Conservation (phyloP, 306 rosid genomes). For the Corylus avellana region DNA sequence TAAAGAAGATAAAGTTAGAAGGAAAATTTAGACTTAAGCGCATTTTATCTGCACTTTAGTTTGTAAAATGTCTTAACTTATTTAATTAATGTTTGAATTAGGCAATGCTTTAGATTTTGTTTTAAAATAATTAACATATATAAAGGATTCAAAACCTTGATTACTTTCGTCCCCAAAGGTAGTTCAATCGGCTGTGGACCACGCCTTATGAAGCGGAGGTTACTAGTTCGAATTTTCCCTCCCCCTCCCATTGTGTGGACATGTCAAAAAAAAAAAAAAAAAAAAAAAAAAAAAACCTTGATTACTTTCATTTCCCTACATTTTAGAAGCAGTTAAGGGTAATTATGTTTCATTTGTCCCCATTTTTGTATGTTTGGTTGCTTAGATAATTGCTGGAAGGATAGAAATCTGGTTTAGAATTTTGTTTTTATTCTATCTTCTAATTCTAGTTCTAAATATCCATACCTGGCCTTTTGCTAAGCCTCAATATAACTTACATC, state of each 20-base stretch:
- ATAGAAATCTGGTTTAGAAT: background rate
- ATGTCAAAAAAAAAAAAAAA: too few relatives aligned
- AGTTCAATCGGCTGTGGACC: too few relatives aligned
- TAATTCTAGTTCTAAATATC: background rate
- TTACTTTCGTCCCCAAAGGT: too few relatives aligned
- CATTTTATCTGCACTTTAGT: background rate
- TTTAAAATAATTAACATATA: background rate
- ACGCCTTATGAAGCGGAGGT: too few relatives aligned
- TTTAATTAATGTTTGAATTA: background rate
- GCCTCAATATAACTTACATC: background rate
- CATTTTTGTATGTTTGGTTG: background rate
- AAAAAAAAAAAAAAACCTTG: too few relatives aligned
- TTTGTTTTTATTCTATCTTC: background rate
- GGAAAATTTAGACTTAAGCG: background rate
- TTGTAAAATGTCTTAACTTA: background rate
- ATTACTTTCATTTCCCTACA: background rate
- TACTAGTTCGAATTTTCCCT: too few relatives aligned
- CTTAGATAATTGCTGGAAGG: background rate
- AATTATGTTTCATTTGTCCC: background rate
- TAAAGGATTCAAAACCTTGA: background rate
- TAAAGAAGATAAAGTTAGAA: background rate
- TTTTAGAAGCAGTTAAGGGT: background rate
- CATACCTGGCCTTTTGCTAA: background rate
- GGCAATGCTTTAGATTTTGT: background rate
- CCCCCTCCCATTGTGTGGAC: too few relatives aligned